Evolutionary conservation across 768 basidiomycete genomes (phyloP), one percentile per base, ranked within the genome.

Genomic region (Hortiboletus campestris): DNA sequence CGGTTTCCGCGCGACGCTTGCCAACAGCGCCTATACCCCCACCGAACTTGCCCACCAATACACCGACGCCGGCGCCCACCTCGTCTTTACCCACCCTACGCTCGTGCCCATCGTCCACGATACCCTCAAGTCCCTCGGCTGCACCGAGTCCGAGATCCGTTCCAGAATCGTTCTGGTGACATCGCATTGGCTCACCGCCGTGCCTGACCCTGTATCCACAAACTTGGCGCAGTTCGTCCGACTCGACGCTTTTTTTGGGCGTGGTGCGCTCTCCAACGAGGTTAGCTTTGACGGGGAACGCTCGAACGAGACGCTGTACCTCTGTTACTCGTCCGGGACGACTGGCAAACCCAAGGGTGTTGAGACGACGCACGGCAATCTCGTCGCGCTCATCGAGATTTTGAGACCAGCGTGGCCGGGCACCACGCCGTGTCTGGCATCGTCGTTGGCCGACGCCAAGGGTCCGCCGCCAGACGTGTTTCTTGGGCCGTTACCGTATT

Each of bases 321-420:
- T 91, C 38, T 89, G 86, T 55, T 90, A 90, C 54, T 75, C 72
- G 7, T 74, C 72, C 67, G 90, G 90, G 6, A 92, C 90, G 1
- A 90, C 88, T 0, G 88, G 90, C 2, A 84, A 84, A 58, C 85
- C 91, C 3, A 94, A 93, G 70, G 91, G 82, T 7, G 81, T 84
- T 19, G 73, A 78, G 82, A 86, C 85, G 0, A 86, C 84, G 0
- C 86, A 87, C 66, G 75, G 80, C 55, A 93, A 93, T 61, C 67
- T 93, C 45, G 83, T 80, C 1, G 75, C 84, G 11, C 76, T 87
- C 47, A 62, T 86, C 6, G 75, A 79, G 46, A 84, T 84, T 19
- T 68, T 84, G 36, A 68, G 59, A 31, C 63, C 75, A 6, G 71
- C 72, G 1, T 84, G 84, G 65, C 78, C 80, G 2, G 36, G 51